These are phyloP conservation scores for Ceratocystiopsis sp. DNA, from an alignment of 2,329 filamentous ascomycete genomes.

Conservation along the genomic window DNA sequence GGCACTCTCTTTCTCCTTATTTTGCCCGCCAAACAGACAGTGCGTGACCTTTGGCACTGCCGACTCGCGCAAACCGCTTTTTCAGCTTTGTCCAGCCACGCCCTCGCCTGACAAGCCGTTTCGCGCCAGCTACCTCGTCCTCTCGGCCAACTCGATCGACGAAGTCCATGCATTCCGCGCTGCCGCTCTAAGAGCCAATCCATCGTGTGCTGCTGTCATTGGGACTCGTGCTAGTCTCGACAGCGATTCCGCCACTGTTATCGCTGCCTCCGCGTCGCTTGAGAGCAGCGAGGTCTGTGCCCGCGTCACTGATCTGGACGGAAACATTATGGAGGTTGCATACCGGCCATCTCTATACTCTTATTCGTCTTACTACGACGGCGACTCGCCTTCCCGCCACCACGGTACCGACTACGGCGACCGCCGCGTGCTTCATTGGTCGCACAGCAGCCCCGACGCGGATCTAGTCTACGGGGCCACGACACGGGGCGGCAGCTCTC, in stretches of 20 bases:
- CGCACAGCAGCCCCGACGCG: neutral
- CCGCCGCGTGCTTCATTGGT: constrained; percentile 9
- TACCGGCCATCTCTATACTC: constrained; percentile 26
- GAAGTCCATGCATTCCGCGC: constrained; percentile 58
- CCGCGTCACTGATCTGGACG: constrained; percentile 62
- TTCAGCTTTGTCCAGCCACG: constrained; percentile 27
- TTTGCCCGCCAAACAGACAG: constrained; percentile 11
- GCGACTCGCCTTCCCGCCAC: constrained; percentile 16
- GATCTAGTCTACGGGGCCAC: constrained; percentile 2
- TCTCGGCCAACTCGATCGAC: constrained; percentile 48
- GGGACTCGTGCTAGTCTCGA: neutral
- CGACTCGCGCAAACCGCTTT: constrained; percentile 19
- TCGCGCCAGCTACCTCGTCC: constrained; percentile 36
- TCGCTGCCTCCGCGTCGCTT: neutral
- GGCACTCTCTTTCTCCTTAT: constrained; percentile 7
- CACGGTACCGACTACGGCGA: constrained; percentile 20
- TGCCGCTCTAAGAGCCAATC: constrained; percentile 45
- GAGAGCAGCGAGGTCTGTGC: constrained; percentile 20
- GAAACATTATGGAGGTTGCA: constrained; percentile 69
- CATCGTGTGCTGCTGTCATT: constrained; percentile 25
- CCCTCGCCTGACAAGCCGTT: constrained; percentile 21
- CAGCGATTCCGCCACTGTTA: too few relatives aligned
- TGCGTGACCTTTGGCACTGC: constrained; percentile 25
- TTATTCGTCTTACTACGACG: constrained; percentile 19
- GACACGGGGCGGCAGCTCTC: constrained; percentile 1